Evolutionary conservation across 331 rosid genomes (phyloP).

Genomic region (Rhamnella rubrinervis): DNA sequence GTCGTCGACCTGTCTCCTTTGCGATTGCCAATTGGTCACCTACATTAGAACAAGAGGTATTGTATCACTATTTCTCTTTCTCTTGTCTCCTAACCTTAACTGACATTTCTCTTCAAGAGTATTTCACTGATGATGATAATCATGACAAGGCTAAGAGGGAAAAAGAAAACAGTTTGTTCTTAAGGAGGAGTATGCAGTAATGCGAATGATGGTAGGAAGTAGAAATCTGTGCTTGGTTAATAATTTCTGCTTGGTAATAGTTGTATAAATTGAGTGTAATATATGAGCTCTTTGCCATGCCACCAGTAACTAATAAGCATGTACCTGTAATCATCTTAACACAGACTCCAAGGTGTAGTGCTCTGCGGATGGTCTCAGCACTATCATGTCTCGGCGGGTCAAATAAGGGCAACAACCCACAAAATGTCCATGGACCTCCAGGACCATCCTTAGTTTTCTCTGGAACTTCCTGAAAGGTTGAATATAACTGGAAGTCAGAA

Average conservation of each 20-base stretch:
- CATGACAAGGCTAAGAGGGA: too few species aligned
- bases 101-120: background rate
- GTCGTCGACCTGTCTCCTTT: constrained; percentile 84
- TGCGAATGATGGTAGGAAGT: too few species aligned
- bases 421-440: constrained; percentile 86
- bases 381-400: constrained; percentile 96
- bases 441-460: constrained; percentile 66
- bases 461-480: constrained; percentile 56
- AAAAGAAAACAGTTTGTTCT: too few species aligned
- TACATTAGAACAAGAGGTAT: constrained; percentile 29
- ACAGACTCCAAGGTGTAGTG: constrained; percentile 82
- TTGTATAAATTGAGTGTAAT: background rate
- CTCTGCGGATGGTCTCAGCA: constrained; percentile 87
- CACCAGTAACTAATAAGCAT: background rate
- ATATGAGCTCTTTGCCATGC: background rate
- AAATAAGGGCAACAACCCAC: constrained; percentile 82
- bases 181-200: too few species aligned
- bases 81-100: background rate
- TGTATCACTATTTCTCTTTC: constrained; percentile 6
- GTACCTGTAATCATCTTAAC: constrained; percentile 93
- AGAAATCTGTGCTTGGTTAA: too few species aligned
- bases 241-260: too few species aligned
- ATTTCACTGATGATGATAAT: too few species aligned
- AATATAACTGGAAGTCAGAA: constrained; percentile 9
- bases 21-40: constrained; percentile 92